These are phyloP conservation scores for Didymella pomorum DNA, from an alignment of 2,329 filamentous ascomycete genomes.

Conservation along the genomic window DNA sequence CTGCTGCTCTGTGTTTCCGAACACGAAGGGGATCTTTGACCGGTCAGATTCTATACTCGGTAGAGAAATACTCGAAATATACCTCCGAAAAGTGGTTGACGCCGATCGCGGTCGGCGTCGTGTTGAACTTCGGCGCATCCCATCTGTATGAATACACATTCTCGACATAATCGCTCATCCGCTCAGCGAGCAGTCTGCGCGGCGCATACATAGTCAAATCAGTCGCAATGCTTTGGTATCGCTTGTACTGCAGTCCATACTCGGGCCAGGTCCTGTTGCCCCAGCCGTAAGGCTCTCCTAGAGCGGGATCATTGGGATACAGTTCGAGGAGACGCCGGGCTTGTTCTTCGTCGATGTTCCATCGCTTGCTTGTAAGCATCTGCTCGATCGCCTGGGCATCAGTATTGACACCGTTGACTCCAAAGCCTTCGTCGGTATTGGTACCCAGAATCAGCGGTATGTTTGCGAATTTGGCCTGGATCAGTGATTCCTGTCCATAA, in stretches of 20 bases:
- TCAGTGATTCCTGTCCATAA: conserved; percentile 45
- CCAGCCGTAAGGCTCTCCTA: conserved; percentile 54
- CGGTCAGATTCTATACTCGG: not conserved
- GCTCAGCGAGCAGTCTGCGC: conserved; percentile 32
- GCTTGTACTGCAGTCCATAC: conserved; percentile 38
- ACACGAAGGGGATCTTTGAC: conserved; percentile 40
- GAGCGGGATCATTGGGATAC: conserved; percentile 52
- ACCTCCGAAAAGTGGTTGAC: conserved; percentile 45
- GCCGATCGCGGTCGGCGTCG: conserved; percentile 36
- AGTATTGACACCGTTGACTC: conserved; percentile 59
- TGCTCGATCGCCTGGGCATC: conserved; percentile 47
- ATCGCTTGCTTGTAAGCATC: conserved; percentile 45
- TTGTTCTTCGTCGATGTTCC: conserved; percentile 34
- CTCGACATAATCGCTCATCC: conserved; percentile 33
- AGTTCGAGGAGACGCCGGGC: conserved; percentile 34
- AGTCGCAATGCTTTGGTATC: conserved; percentile 40
- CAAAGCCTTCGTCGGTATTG: conserved; percentile 71
- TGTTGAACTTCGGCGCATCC: conserved; percentile 45
- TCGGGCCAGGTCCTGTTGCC: conserved; percentile 43
- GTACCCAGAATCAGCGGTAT: conserved; percentile 69
- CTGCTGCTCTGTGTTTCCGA: conserved; percentile 39
- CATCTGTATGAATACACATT: conserved; percentile 42
- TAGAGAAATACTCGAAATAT: not conserved
- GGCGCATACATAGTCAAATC: conserved; percentile 44
- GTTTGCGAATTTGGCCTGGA: conserved; percentile 65